A percentile compares a stretch with the other conserved stretches of the same genome.
These are phyloP conservation scores for Galerina sulciceps DNA, from an alignment of 768 basidiomycete genomes.

Conservation along the genomic window DNA sequence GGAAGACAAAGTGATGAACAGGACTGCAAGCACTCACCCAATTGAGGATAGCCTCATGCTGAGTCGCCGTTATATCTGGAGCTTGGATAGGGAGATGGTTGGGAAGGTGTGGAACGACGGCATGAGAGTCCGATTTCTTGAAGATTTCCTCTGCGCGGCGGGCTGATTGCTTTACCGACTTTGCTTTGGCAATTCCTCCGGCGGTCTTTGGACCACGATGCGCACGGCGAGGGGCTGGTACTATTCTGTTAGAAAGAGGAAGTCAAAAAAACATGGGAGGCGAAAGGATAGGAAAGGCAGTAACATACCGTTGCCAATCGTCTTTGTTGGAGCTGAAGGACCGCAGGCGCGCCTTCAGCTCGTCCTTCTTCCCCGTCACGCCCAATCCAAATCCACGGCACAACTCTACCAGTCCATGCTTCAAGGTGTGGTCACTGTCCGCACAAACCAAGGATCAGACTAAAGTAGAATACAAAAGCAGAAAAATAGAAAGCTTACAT, in stretches of 20 bases:
- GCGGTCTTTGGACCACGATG: slow-evolving; percentile 1
- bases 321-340: neutral
- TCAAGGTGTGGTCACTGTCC: neutral
- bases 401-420: neutral
- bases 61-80: no score
- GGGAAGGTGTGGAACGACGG: neutral
- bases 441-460: neutral
- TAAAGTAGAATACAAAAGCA: neutral
- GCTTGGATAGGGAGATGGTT: neutral
- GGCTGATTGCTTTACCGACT: neutral
- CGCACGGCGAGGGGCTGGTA: neutral
- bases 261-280: neutral
- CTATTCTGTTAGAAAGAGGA: neutral
- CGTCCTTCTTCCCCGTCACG: neutral
- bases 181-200: neutral
- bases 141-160: slow-evolving; percentile 1
- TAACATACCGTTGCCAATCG: neutral
- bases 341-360: neutral
- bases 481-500: neutral
- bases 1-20: no score
- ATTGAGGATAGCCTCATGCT: no score
- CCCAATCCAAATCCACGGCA: neutral
- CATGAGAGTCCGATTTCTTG: neutral
- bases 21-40: no score
- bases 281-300: neutral